These are phyloP conservation scores for Syzygium jambos DNA, from an alignment of 345 rosid species.

Conservation along the genomic window DNA sequence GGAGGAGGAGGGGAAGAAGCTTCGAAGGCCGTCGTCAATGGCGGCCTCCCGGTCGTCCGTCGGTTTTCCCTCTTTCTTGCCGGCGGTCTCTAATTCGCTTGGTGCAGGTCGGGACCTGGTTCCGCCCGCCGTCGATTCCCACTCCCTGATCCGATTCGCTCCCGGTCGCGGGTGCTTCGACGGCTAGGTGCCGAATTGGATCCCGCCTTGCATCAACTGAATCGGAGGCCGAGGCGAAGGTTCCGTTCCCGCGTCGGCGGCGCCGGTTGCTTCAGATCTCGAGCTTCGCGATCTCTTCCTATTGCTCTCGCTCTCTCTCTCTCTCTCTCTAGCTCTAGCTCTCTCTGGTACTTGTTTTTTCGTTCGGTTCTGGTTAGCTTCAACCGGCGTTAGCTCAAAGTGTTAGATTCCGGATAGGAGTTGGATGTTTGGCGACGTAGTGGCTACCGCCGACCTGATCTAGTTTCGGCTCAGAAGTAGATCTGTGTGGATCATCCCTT, in stretches of 20 bases:
- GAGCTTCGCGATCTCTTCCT: not conserved
- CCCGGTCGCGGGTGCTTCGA: not conserved
- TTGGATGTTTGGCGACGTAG: not conserved
- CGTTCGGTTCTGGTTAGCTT: not conserved
- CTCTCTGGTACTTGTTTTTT: not conserved
- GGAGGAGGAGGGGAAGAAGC: not conserved
- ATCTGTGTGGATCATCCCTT: not conserved
- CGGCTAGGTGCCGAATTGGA: conserved; percentile 27
- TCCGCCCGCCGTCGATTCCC: conserved; percentile 6
- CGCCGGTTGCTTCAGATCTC: not conserved
- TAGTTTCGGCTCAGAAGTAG: not conserved
- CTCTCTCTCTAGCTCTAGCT: not conserved
- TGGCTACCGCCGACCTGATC: not conserved
- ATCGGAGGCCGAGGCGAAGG: conserved; percentile 32
- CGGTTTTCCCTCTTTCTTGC: conserved; percentile 17
- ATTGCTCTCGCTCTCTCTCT: not conserved
- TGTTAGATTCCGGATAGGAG: not conserved
- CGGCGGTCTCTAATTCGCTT: conserved; percentile 95
- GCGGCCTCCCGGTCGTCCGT: not conserved
- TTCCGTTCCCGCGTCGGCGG: not conserved
- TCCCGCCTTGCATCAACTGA: conserved; percentile 69
- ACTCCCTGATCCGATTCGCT: not conserved
- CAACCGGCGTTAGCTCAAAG: not conserved
- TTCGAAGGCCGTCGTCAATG: not conserved
- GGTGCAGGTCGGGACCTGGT: conserved; percentile 99